Conservation (phyloP, 108 stramenopile genomes). For the Conticribra weissflogii region DNA sequence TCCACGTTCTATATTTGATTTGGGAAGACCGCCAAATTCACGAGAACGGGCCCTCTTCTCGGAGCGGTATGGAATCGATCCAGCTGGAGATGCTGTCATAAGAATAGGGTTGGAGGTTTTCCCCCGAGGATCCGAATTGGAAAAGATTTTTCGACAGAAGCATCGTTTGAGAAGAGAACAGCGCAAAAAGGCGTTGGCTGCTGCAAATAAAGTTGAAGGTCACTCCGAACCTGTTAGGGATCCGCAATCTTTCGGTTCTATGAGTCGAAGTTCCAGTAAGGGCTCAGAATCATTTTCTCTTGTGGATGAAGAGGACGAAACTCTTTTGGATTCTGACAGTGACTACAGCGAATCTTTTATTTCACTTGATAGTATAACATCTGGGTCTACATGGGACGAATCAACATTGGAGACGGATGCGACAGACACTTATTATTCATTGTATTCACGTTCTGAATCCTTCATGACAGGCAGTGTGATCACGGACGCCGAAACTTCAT, state of each 20-base stretch:
- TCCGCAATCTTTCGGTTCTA: background rate
- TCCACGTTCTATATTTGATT: conserved; percentile 26
- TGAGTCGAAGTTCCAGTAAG: background rate
- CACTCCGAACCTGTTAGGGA: background rate
- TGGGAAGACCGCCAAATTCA: conserved; percentile 33
- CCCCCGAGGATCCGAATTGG: conserved; percentile 37
- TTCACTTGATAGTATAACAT: conserved; percentile 10
- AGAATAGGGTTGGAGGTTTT: conserved; percentile 40
- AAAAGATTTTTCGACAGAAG: conserved; percentile 31
- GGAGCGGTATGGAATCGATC: conserved; percentile 33
- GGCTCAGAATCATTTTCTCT: conserved; percentile 11
- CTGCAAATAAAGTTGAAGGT: background rate
- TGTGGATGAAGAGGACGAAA: conserved; percentile 11
- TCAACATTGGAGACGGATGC: conserved; percentile 21
- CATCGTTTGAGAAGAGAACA: conserved; percentile 10
- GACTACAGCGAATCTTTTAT: conserved; percentile 17
- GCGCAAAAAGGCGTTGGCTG: background rate
- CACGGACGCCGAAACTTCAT: too few relatives aligned
- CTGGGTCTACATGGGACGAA: conserved; percentile 23
- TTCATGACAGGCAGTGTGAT: too few relatives aligned
- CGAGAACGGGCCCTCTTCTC: conserved; percentile 26
- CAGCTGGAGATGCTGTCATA: conserved; percentile 29
- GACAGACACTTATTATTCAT: background rate
- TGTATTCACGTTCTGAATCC: background rate
- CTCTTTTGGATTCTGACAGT: conserved; percentile 1